Conservation (phyloP, 305 asterid species). For the Rubia occidens region DNA sequence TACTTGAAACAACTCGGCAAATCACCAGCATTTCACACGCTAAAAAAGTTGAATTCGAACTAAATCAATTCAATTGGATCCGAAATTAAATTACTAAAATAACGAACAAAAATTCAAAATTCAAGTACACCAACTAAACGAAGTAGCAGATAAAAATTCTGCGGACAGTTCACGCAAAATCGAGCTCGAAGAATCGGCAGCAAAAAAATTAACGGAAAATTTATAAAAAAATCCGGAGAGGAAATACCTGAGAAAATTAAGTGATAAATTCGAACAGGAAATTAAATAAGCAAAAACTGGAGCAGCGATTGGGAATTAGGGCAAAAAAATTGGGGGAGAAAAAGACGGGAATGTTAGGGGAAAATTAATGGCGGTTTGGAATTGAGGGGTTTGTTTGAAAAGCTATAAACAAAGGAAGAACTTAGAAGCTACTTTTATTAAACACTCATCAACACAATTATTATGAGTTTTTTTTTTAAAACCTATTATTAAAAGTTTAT, state of each 20-base stretch:
- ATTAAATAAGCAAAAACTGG: neutral
- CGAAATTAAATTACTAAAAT: neutral
- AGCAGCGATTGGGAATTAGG: slow-evolving; percentile 19
- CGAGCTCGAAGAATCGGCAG: neutral
- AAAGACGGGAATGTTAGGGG: neutral
- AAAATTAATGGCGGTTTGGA: slow-evolving; percentile 18
- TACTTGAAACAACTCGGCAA: neutral
- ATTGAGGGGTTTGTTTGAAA: slow-evolving; percentile 9
- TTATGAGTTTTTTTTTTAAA: neutral
- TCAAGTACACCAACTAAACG: neutral
- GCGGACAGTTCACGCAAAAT: neutral
- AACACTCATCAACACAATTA: neutral
- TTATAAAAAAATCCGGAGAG: neutral
- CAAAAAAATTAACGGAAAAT: neutral
- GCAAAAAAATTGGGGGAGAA: slow-evolving; percentile 16
- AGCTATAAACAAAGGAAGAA: slow-evolving; percentile 6
- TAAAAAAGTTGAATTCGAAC: neutral
- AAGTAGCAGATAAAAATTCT: neutral
- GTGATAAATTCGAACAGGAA: neutral
- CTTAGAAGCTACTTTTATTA: slow-evolving; percentile 4
- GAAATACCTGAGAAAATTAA: slow-evolving; percentile 4
- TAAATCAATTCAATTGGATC: neutral
- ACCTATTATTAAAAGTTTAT: neutral
- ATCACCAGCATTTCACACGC: neutral
- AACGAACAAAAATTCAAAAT: neutral